Evolutionary conservation across 1,139 yeast species (phyloP), one percentile per base, ranked within the genome.

Genomic region (Protomyces gravidus): DNA sequence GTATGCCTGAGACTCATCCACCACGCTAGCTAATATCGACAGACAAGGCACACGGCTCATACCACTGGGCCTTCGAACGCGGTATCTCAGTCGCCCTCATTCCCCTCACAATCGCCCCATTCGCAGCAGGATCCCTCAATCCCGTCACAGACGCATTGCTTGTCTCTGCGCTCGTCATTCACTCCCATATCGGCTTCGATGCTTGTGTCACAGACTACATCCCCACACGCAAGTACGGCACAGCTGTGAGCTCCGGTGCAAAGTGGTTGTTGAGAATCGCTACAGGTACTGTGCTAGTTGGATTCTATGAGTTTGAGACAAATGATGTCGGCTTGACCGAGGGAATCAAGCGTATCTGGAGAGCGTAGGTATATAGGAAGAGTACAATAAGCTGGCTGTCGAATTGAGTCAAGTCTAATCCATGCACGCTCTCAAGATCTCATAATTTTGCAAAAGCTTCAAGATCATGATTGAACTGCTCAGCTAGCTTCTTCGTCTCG

Each of bases 201-300:
- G 78, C 95, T 45, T 88, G 96, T 75, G 89, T 90, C 69, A 81
- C 84, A 63, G 97, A 90, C 73, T 89, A 89, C 74, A 84, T 90
- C 64, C 97, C 96, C 59, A 77, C 78, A 72, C 81, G 96, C 71
- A 88, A 84, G 42, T 90, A 84, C 71, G 95, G 95, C 7, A 36
- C 42, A 5, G 17, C 19, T 36, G 42, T 36, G 21, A 36, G 42
- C 19, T 69, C 76, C 47, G 80, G 85, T 79, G 86, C 86, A 73
- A 78, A 81, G 76, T 78, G 79, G 66, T 72, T 85, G 55, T 78
- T 90, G 67, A 81, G 84, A 56, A 72, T 82, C 7, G 96, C 96
- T 36, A 80, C 95, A 6, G 81, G 80, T 60, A 75, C 85, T 30
- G 83, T 86, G 25, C 77, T 88, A 33, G 45, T 85, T 71, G 97